Evolutionary conservation across 1,284 basidiomycete species (phyloP), one percentile per base, ranked within the genome.

Genomic region (Moniliophthora roreri): DNA sequence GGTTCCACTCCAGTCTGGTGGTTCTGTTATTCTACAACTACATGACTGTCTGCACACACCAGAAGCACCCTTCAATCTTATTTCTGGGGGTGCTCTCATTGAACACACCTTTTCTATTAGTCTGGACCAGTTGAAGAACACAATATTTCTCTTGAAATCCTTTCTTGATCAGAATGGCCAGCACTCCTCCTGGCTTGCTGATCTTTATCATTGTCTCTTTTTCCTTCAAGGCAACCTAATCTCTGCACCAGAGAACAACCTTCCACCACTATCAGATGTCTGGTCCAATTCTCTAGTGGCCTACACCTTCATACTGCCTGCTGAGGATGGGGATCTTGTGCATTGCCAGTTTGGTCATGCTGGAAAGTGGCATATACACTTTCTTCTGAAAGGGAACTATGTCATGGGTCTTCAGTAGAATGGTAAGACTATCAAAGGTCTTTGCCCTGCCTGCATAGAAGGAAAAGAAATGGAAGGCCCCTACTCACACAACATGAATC

Each of bases 31-130:
- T 21, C 42, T 55, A 1, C 10, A 28, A 1, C 44, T 55, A 1
- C 44, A 52, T 34, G 48, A 55, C 20, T 55, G 54, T 35, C 26
- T 55, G 7, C 24, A 55, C 36, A 44, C 45, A 1, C 54, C 54
- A 2, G 28, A 48, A 0, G 52, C 47, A 2, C 52, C 52, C 0
- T 21, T 54, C 24, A 54, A 54, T 37, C 26, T 54, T 0, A 8
- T 55, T 2, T 55, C 50, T 0, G 45, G 23, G 4, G 50, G 54
- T 4, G 51, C 28, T 9, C 41, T 55, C 6, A 28, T 48, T 20
- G 53, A 51, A 1, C 13, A 21, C 1, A 28, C 20, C 1, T 47
- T 51, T 15, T 13, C 45, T 2, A 24, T 53, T 15, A 15, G 9
- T 10, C 28, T 45, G 4, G 23, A 18, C n/a, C 10, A 6, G 11